Percentiles rank a stretch among this genome's conserved stretches.
These are phyloP conservation scores for Ogataea allantospora DNA, from an alignment of 805 yeast species.

Conservation along the genomic window DNA sequence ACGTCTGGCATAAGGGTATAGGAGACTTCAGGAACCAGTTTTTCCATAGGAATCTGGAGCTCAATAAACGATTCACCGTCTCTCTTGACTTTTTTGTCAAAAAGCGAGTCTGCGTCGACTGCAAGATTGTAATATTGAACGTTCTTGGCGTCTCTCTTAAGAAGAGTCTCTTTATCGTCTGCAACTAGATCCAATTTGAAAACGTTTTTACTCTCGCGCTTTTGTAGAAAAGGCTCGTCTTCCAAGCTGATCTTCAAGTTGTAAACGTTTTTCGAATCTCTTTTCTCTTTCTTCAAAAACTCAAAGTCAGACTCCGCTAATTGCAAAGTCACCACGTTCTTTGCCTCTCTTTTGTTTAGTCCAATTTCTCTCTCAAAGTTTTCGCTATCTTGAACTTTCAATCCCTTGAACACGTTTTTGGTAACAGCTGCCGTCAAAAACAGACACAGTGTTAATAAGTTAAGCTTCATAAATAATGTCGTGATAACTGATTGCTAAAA, in stretches of 20 bases:
- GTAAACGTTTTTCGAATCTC: conserved; percentile 16
- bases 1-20: conserved; percentile 28
- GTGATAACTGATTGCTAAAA: not conserved
- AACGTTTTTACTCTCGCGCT: conserved; percentile 15
- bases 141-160: conserved; percentile 16
- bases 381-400: conserved; percentile 9
- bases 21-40: conserved; percentile 4
- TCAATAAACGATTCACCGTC: conserved; percentile 8
- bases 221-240: conserved; percentile 1
- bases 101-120: conserved; percentile 7
- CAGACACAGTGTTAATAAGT: conserved; percentile 3
- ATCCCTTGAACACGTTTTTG: conserved; percentile 19
- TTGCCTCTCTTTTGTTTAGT: conserved; percentile 22
- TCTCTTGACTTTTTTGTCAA: conserved; percentile 5
- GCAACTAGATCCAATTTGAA: conserved; percentile 13
- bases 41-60: conserved; percentile 6
- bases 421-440: conserved; percentile 10
- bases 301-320: conserved; percentile 17
- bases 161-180: conserved; percentile 6
- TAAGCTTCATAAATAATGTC: conserved; percentile 2
- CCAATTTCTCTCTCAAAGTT: conserved; percentile 13
- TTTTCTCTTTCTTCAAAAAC: conserved; percentile 6
- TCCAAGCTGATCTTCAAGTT: conserved; percentile 8
- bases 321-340: conserved; percentile 20
- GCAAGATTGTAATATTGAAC: conserved; percentile 3